Conservation (phyloP, 139 green algal species). For the Cymbomonas tetramitiformis region DNA sequence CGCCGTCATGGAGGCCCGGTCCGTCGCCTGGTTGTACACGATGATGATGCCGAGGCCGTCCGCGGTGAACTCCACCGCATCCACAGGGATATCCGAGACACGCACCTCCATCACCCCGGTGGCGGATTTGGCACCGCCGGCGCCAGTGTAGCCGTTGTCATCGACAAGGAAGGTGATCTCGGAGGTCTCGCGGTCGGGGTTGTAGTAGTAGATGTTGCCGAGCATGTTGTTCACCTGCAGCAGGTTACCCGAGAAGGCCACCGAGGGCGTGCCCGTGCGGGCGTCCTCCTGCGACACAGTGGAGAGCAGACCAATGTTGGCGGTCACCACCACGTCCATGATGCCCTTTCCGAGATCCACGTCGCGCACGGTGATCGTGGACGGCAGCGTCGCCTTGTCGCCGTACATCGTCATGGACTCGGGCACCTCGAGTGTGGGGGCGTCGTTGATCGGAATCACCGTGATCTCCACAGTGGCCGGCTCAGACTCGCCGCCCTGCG, state of each 20-base stretch:
- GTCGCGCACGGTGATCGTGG: neutral
- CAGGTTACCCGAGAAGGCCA: neutral
- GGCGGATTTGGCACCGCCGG: neutral
- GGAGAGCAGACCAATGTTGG: neutral
- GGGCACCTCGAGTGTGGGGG: neutral
- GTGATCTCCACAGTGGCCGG: neutral
- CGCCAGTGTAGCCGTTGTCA: neutral
- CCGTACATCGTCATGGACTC: neutral
- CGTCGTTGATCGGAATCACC: neutral
- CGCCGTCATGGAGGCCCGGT: neutral
- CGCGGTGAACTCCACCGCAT: neutral
- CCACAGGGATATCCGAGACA: neutral
- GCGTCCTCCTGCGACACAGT: neutral
- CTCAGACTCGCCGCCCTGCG: neutral
- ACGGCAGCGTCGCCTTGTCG: neutral
- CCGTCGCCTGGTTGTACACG: neutral
- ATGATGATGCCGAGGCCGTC: neutral
- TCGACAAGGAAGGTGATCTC: neutral
- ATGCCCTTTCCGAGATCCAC: neutral
- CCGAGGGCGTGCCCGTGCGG: neutral
- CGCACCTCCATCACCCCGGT: neutral
- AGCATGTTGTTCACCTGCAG: neutral
- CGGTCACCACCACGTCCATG: neutral
- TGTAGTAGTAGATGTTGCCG: neutral
- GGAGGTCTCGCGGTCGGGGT: neutral